Evolutionary conservation across 768 basidiomycete genomes (phyloP).

Genomic region (Suillus ampliporus): DNA sequence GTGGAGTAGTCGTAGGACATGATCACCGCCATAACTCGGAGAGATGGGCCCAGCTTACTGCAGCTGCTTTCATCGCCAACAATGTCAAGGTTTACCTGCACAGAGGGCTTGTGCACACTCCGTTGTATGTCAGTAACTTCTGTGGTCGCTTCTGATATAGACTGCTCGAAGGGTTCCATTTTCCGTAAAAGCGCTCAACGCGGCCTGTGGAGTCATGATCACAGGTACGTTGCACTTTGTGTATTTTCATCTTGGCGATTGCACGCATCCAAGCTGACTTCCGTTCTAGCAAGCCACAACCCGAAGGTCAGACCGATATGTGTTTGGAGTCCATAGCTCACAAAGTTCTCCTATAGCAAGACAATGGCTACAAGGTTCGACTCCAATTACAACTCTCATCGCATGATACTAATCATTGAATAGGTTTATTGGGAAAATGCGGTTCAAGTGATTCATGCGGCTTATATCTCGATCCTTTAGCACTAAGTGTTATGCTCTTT

Average conservation of each 20-base stretch:
- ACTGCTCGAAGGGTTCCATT: constrained; percentile 73
- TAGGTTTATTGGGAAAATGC: constrained; percentile 92
- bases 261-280: constrained; percentile 4
- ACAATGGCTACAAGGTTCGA: constrained; percentile 86
- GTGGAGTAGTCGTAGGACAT: constrained; percentile 84
- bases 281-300: constrained; percentile 75
- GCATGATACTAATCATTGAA: constrained; percentile 7
- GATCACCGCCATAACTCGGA: constrained; percentile 86
- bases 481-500: not conserved
- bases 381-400: not conserved
- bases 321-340: constrained; percentile 11
- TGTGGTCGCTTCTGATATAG: constrained; percentile 2
- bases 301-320: constrained; percentile 62
- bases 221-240: constrained; percentile 56
- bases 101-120: constrained; percentile 77
- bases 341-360: constrained; percentile 51
- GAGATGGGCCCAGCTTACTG: constrained; percentile 78
- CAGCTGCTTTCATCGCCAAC: constrained; percentile 66
- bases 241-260: constrained; percentile 6
- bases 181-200: constrained; percentile 64
- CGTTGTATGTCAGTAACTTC: constrained; percentile 54
- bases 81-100: constrained; percentile 75
- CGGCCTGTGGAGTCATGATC: constrained; percentile 89
- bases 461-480: constrained; percentile 1
- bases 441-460: constrained; percentile 60